These are phyloP conservation scores for Yamadazyma sp. DNA, from an alignment of 1,139 yeast species.

Conservation along the genomic window DNA sequence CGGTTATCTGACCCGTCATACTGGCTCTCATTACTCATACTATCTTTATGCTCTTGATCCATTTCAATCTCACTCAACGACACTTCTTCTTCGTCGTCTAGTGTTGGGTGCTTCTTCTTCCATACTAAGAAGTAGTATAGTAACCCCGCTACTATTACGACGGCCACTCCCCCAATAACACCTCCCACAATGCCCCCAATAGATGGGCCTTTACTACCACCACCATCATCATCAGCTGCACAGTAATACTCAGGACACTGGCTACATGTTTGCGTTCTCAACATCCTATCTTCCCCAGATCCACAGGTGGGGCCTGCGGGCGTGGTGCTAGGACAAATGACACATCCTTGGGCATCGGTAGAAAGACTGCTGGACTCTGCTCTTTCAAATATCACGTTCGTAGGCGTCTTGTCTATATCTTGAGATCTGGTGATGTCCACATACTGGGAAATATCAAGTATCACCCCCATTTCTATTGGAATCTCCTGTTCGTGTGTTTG, in stretches of 20 bases:
- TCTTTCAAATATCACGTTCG: constrained; percentile 4
- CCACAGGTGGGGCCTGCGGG: constrained; percentile 55
- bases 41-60: constrained; percentile 21
- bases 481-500: too few species aligned
- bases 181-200: constrained; percentile 69
- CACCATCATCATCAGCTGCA: constrained; percentile 19
- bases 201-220: constrained; percentile 18
- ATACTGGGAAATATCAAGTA: background rate
- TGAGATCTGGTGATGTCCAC: background rate
- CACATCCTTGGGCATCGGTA: constrained; percentile 39
- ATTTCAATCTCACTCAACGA: constrained; percentile 21
- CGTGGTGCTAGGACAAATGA: constrained; percentile 43
- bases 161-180: constrained; percentile 52
- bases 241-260: constrained; percentile 61
- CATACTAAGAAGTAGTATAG: constrained; percentile 34
- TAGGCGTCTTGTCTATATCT: background rate
- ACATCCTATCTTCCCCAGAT: constrained; percentile 50
- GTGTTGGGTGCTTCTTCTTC: constrained; percentile 26
- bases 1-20: constrained; percentile 5
- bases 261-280: constrained; percentile 53
- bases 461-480: background rate
- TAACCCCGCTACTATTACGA: constrained; percentile 31
- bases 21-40: constrained; percentile 14
- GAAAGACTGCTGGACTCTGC: constrained; percentile 2
- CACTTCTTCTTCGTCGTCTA: constrained; percentile 27